Evolutionary conservation across 305 asterid genomes (phyloP), one percentile per base, ranked within the genome.

Genomic region (Fraxinus greggii): DNA sequence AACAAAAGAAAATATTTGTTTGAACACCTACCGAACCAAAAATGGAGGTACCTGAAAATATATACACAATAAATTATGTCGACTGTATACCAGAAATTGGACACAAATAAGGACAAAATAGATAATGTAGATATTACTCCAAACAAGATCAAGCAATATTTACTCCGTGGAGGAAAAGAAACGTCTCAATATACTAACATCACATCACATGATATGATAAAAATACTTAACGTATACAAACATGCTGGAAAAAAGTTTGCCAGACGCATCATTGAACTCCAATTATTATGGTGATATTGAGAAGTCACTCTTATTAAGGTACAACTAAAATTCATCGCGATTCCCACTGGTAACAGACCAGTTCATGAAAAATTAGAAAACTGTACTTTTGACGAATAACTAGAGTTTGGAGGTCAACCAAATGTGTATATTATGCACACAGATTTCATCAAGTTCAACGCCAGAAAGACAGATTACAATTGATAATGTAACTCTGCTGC

Each of bases 1-100:
- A 89, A 94, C 87, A 90, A 93, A 95, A 42, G 99, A 95, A 85
- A 95, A 96, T 80, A 89, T 91, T 84, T 93, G 99, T 24, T 94
- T 94, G 90, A 92, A 94, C 86, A 94, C 92, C 81, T 96, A 93
- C 77, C 97, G 91, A 28, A 94, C 97, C 73, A 96, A 87, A 87
- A 96, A 93, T 26, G 98, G 97, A 81, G 98, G 97, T 82, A 93
- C 98, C 98, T 96, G 93, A 85, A 85, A 70, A 79, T 72, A 79
- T 65, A 87, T 12, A 42, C 51, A 42, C n/a, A 80, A 79, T 7
- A 72, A 12, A 10, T 70, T 32, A 36, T 8, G 76, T 81, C 77
- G 83, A 35, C 42, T 74, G 19, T 51, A 70, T 76, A 32, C 33
- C 15, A 78, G 54, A 38, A 78, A 29, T 32, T 8, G 54, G 72